A percentile compares a stretch with the other conserved stretches of the same genome.
phyloP scores from a whole-genome alignment of 371 early-diverging fungal genomes.

The Umbelopsis sp. region DNA sequence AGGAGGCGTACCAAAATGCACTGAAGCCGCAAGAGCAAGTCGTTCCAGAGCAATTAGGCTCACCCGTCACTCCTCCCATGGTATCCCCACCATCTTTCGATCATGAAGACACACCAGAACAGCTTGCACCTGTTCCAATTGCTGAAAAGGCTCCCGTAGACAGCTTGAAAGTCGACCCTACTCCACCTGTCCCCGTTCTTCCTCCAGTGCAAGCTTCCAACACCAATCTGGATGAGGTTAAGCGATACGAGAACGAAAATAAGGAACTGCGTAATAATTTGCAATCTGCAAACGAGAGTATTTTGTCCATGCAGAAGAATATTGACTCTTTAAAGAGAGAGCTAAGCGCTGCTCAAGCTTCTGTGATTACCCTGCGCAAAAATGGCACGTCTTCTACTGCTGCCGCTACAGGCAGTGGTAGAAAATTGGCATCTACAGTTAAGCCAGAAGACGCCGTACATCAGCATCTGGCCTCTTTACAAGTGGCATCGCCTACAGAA shows the following conservation, averaged over 20 bases:
- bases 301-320: slow-evolving; percentile 31
- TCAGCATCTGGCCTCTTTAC: slow-evolving; percentile 57
- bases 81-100: slow-evolving; percentile 7
- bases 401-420: slow-evolving; percentile 7
- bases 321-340: slow-evolving; percentile 29
- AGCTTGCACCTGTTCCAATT: slow-evolving; percentile 16
- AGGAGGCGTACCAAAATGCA: slow-evolving; percentile 9
- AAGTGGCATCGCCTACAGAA: slow-evolving; percentile 50
- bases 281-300: slow-evolving; percentile 29
- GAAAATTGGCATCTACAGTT: slow-evolving; percentile 38
- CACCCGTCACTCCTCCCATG: background rate
- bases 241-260: slow-evolving; percentile 23
- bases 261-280: slow-evolving; percentile 30
- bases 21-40: background rate
- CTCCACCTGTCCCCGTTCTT: slow-evolving; percentile 10
- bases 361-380: slow-evolving; percentile 27
- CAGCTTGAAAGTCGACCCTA: too few relatives aligned
- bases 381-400: background rate
- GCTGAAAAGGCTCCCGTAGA: too few relatives aligned
- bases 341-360: slow-evolving; percentile 22
- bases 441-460: slow-evolving; percentile 54
- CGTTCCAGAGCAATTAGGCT: background rate
- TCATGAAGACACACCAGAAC: slow-evolving; percentile 13
- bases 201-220: slow-evolving; percentile 23
- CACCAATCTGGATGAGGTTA: slow-evolving; percentile 15